These are phyloP conservation scores for Boletus subluridellus DNA, from an alignment of 1,284 basidiomycete genomes.

Conservation along the genomic window DNA sequence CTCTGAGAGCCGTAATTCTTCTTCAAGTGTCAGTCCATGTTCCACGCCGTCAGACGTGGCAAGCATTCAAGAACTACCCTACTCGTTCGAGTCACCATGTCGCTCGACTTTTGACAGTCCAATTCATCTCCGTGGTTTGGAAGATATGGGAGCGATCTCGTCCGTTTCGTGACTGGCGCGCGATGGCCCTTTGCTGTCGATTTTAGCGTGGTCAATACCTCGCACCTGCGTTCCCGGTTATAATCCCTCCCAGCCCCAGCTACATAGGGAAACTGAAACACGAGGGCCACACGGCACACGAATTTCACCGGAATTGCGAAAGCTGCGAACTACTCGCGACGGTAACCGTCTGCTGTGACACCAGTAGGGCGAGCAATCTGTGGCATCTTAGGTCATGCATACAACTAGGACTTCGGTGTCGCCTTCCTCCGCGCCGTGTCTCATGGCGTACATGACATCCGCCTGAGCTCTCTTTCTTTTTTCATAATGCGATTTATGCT, in stretches of 20 bases:
- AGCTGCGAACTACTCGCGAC: not conserved
- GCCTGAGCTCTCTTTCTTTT: not conserved
- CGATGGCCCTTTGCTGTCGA: not conserved
- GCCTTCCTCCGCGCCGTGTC: not conserved
- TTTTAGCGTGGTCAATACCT: not conserved
- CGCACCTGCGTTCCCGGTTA: not conserved
- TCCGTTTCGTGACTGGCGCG: not conserved
- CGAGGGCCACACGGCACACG: not conserved
- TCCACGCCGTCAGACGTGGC: not conserved
- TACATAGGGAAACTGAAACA: not conserved
- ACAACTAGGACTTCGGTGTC: not conserved
- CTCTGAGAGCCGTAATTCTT: not conserved
- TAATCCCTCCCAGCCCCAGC: not conserved
- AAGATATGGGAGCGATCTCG: not conserved
- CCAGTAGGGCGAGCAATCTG: not conserved
- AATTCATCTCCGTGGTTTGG: not conserved
- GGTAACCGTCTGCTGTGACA: not conserved
- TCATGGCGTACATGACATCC: not conserved
- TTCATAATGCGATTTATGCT: not conserved
- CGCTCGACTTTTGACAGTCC: not conserved
- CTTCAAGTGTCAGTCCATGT: not conserved
- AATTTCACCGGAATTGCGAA: not conserved
- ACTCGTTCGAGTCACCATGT: not conserved
- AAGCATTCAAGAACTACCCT: slow-evolving; percentile 1
- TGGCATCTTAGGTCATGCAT: not conserved